Base-by-base conservation (phyloP, 495 filamentous ascomycete genomes). In the Hyaloscypha finlandica region DNA sequence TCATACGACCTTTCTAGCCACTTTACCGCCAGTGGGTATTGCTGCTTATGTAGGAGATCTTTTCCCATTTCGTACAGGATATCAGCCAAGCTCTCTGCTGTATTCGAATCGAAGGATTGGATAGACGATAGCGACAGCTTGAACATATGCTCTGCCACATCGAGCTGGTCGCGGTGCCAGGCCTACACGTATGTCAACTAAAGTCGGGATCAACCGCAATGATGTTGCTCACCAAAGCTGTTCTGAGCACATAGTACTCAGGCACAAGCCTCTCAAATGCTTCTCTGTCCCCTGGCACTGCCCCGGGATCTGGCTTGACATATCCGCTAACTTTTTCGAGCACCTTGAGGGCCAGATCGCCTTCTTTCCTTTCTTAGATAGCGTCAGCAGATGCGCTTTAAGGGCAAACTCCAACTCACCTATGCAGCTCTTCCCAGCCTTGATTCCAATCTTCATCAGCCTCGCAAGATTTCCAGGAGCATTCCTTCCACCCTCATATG, bases 81-180 rank as follows among this genome's bases (percentile, higher is more conserved):
- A 70, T 94, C 89, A 22, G 88, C 85, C n/a, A 93, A 75, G n/a
- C 77, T 80, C 72, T 93, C 91, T 14, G 84, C 81, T 29, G 81
- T 78, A 19, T 75, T 68, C 16, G 84, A 77, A 60, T 89, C 83
- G 9, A 84, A 77, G 4, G 73, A 64, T 4, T 71, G 67, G 8
- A 74, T 73, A 11, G 80, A 73, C 9, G 73, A 66, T 31, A 81
- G 77, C 8, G 83, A 74, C 69, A 91, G 90, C 19, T 78, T 78
- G 75, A 89, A 93, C 79, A 94, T 84, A 74, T 90, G 86, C 61
- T 95, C 90, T 11, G 92, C 91, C 35, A 96, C 81, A 64, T 94
- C 89, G 32, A 88, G 78, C 35, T 89, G 83, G 53, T 83, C 81
- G 72, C 92, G 87, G 56, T 83, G 81, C 90, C 88, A 94, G 32